Evolutionary conservation across 306 rosid genomes (phyloP).

Genomic region (Begonia masoniana): DNA sequence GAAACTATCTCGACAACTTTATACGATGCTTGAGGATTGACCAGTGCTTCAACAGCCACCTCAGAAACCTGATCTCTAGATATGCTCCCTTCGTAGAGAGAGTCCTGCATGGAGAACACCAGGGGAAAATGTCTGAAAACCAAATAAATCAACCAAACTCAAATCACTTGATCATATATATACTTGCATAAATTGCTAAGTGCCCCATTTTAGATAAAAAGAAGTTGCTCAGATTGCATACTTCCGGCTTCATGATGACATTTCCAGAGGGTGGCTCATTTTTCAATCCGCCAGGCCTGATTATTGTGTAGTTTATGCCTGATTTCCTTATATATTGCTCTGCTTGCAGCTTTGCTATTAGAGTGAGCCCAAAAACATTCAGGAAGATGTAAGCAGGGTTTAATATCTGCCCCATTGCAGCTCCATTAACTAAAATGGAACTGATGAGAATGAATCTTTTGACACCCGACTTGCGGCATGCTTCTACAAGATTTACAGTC

Average conservation of each 20-base stretch:
- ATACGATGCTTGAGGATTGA: conserved; percentile 61
- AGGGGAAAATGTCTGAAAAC: not conserved
- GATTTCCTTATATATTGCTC: conserved; percentile 69
- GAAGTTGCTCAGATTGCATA: conserved; percentile 9
- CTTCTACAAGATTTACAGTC: conserved; percentile 84
- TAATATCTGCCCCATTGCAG: conserved; percentile 85
- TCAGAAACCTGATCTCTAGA: conserved; percentile 95
- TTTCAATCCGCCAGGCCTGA: conserved; percentile 92
- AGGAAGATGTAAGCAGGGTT: conserved; percentile 90
- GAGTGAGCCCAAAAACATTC: conserved; percentile 79
- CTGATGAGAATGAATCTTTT: conserved; percentile 81
- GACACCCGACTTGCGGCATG: conserved; percentile 64
- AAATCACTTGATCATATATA: too few relatives aligned
- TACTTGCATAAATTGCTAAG: not conserved
- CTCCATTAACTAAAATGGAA: conserved; percentile 93
- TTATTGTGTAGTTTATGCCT: conserved; percentile 84
- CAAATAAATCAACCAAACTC: too few relatives aligned
- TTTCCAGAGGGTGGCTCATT: conserved; percentile 86
- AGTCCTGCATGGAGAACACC: conserved; percentile 38
- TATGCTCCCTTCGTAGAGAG: conserved; percentile 66
- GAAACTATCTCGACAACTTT: conserved; percentile 89
- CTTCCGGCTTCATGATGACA: conserved; percentile 89
- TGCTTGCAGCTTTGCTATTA: conserved; percentile 89
- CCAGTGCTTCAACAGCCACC: conserved; percentile 80
- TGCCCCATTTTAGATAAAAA: not conserved